Base-by-base conservation (phyloP, 202 grass and related monocot species). In the Zizania palustris region DNA sequence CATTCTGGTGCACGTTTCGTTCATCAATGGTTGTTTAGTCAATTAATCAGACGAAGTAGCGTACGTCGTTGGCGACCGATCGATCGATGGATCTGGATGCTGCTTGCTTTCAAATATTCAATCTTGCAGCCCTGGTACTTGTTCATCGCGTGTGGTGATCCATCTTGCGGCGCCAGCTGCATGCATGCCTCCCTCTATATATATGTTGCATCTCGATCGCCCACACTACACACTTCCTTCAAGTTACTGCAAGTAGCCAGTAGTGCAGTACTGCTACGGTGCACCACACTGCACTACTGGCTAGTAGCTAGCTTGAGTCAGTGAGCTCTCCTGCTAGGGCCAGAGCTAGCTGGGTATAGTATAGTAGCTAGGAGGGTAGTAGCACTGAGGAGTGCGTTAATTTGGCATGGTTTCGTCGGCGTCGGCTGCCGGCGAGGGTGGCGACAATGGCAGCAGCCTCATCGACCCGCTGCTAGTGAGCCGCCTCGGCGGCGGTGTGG, bases 391-490 rank as follows among this genome's bases (percentile, higher is more conserved):
- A 55, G 51, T 55, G 0, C 7, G n/a, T n/a, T n/a, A n/a, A n/a
- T 19, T 3, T 8, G n/a, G 0, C 38, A 85, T 87, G 85, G 71
- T 71, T n/a, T 82, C 79, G 41, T 61, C 62, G 62, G 59, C 59
- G 50, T 75, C 79, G 33, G 73, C 9, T n/a, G 20, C 6, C 6
- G 73, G 35, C 22, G 60, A 9, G 14, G 42, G 14, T 9, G 58
- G 2, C 5, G 59, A 35, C 50, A 77, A 61, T 82, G 79, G 58
- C 21, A 44, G 59, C n/a, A 53, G 66, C 66, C 78, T 86, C 48
- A 63, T 73, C 4, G 59, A 71, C 34, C 78, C 78, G 8, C 73
- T 87, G 55, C 73, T 87, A 15, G 67, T 9, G 7, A 82, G 60
- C 67, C 22, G 39, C 3, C 62, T 48, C 11, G 20, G 46, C 61